Evolutionary conservation across 2,329 filamentous ascomycete genomes (phyloP), one percentile per base, ranked within the genome.

Genomic region (Sporothrix inflata): DNA sequence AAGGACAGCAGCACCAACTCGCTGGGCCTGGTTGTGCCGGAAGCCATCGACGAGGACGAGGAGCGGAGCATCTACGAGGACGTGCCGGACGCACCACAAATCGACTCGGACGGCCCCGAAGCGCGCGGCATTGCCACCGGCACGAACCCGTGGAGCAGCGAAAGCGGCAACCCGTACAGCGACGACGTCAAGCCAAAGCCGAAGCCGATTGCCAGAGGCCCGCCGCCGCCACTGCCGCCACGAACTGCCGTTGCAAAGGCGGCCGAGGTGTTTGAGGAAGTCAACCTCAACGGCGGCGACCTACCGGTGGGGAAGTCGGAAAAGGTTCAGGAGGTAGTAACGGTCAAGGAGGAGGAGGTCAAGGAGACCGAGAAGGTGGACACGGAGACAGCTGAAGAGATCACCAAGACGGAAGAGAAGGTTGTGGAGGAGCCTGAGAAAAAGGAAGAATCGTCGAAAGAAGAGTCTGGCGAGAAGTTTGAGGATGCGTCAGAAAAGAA

Each of bases 21-120:
- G 4, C 7, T 51, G 6, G 63, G 53, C 5, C 30, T 72, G 27
- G 63, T 65, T 19, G 65, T 67, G 40, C 57, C 63, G 40, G 53
- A 68, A 9, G 47, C 55, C 7, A 60, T 34, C 30, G 69, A 67
- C 30, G 51, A 53, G 8, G 71, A 73, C 38, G 63, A 67, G 7
- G 60, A 51, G 5, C 60, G 30, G n/a, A 73, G 71, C n/a, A 30
- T 74, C 40, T 73, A 74, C 27, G 73, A 73, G 4, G 73, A 74
- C 19, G 71, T 70, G 0, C 16, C 49, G 8, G 71, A 73, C 16
- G 57, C 60, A 21, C 34, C 47, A 2, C 60, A 45, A 12, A 42
- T 65, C 38, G 60, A 45, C 12, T 65, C 60, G 12, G 21, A 65
- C n/a, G 24, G 38, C 12, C 14, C 38, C 2, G 38, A 42, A 19